Conservation (phyloP, 805 yeast genomes). For the Candida montana region DNA sequence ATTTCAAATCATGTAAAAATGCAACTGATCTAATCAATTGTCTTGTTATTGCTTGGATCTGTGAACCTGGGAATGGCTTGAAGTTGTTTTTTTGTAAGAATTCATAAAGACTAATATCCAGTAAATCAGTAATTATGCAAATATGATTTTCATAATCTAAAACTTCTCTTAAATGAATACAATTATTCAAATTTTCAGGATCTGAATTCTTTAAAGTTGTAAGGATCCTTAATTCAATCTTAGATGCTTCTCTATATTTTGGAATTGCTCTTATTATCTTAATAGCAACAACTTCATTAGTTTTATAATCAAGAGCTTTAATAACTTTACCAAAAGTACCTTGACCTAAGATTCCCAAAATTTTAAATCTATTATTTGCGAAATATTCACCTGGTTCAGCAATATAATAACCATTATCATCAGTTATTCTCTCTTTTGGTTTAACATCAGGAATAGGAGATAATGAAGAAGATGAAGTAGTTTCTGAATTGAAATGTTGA, state of each 20-base stretch:
- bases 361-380: constrained; percentile 68
- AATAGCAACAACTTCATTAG: constrained; percentile 65
- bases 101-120: constrained; percentile 83
- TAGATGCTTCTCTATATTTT: constrained; percentile 92
- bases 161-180: constrained; percentile 83
- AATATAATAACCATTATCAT: constrained; percentile 63
- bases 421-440: constrained; percentile 16
- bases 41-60: constrained; percentile 81
- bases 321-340: constrained; percentile 93
- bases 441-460: constrained; percentile 15
- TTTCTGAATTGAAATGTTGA: constrained; percentile 4
- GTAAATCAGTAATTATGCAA: constrained; percentile 84
- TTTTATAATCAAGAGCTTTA: constrained; percentile 65
- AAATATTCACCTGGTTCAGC: constrained; percentile 53
- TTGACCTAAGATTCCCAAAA: constrained; percentile 71
- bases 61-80: constrained; percentile 90
- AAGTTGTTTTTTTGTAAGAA: constrained; percentile 80
- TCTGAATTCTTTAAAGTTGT: constrained; percentile 66
- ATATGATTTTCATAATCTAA: constrained; percentile 92
- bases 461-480: constrained; percentile 12
- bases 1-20: constrained; percentile 80
- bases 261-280: constrained; percentile 90
- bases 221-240: constrained; percentile 82
- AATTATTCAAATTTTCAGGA: constrained; percentile 59
- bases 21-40: constrained; percentile 84